Evolutionary conservation across 2,329 filamentous ascomycete species (phyloP).

Genomic region (Neoarthrinium moseri): DNA sequence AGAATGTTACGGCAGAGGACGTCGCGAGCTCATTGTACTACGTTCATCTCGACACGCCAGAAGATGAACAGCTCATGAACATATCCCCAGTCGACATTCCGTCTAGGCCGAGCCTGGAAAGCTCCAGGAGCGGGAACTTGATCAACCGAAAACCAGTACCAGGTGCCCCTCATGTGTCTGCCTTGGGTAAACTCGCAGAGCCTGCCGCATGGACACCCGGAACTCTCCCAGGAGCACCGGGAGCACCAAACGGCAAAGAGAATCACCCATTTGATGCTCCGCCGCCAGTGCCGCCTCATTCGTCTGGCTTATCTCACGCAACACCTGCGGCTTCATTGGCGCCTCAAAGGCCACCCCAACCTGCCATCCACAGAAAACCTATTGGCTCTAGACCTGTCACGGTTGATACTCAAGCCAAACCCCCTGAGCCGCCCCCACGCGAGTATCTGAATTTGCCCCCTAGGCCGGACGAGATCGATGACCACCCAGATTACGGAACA

Average conservation of each 20-base stretch:
- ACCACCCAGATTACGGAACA: constrained; percentile 3
- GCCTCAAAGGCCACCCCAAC: background rate
- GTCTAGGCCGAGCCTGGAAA: constrained; percentile 42
- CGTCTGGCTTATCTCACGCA: no score
- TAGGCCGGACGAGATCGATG: background rate
- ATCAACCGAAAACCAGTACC: constrained; percentile 54
- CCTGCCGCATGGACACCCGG: constrained; percentile 6
- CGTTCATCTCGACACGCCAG: constrained; percentile 71
- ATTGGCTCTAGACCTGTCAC: background rate
- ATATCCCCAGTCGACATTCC: constrained; percentile 22
- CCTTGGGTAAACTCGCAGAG: constrained; percentile 8
- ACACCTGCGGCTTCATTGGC: background rate
- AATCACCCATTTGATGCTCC: background rate
- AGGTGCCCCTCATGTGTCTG: background rate
- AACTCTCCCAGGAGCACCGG: background rate
- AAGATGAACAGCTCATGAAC: constrained; percentile 45
- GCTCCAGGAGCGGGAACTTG: constrained; percentile 28
- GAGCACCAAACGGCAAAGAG: background rate
- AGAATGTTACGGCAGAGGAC: constrained; percentile 85
- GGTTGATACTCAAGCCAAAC: constrained; percentile 1
- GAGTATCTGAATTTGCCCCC: background rate
- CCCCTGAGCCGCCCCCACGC: background rate
- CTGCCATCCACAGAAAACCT: constrained; percentile 1
- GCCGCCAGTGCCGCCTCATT: no score
- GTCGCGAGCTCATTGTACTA: constrained; percentile 89